Base-by-base conservation (phyloP, 306 rosid genomes). In the Urtica urens region DNA sequence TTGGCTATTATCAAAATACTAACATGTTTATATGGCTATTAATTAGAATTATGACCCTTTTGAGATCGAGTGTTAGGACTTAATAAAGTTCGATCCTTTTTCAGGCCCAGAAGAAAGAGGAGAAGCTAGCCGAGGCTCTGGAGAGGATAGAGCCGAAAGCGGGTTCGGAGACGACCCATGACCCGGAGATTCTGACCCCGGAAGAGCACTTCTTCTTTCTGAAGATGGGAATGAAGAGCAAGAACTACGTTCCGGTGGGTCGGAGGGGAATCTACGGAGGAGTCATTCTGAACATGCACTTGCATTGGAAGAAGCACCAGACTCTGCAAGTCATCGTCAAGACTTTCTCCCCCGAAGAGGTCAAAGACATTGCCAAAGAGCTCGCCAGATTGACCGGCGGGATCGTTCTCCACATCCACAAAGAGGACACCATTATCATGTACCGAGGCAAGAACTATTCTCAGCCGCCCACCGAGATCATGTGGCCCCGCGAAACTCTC, bases 221-320 rank as follows among this genome's bases (percentile, higher is more conserved):
- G 65, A 90, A 85, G 70, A 90, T 79, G 95, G 99, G 99, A 26
- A 68, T 81, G 48, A 85, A 79, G 73, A 60, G 87, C 72, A 90
- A 81, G 77, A 90, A 81, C 49, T 90, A 85, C 27, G 95, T 85
- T 51, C 99, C 99, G 21, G 78, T 90, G 25, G 99, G 99, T 67
- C 77, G 99, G 53, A 75, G 94, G 17, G 99, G 99, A 51, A 81
- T 90, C 70, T 90, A 85, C 73, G 81, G 78, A 70, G 94, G 99
- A 71, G 99, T 90, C 46, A 77, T 85, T 69, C 74, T 90, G 47
- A 90, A 90, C 68, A 85, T 85, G 99, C 99, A 90, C 71, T 78
- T 90, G 59, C 95, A 90, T 66, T 90, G 99, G 99, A 85, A 90
- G 74, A 90, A 90, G 57, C 99, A 90, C 65, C 87, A 90, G 59